Conservation (phyloP, 192 early-diverging fungal genomes). For the Backusella luteola region DNA sequence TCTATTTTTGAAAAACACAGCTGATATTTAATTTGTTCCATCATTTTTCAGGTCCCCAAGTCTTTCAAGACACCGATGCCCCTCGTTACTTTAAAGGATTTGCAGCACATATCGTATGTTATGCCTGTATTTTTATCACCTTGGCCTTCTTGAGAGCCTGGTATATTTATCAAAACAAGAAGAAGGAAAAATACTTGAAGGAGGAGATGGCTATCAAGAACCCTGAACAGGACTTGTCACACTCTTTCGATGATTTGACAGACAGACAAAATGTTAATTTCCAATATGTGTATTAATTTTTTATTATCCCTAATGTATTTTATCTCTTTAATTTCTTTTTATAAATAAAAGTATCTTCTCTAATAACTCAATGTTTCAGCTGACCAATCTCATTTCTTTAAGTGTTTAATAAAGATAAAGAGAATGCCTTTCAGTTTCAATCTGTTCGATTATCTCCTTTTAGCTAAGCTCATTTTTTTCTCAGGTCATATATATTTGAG, state of each 20-base stretch:
- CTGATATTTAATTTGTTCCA: not conserved
- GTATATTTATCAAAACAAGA: not conserved
- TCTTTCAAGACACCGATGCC: constrained; percentile 5
- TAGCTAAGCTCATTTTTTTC: no score
- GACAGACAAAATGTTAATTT: constrained; percentile 20
- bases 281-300: constrained; percentile 16
- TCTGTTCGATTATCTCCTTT: no score
- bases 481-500: no score
- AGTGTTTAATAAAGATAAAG: no score
- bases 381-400: no score
- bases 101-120: constrained; percentile 15
- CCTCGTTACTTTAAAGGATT: constrained; percentile 22
- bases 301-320: not conserved
- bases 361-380: not conserved
- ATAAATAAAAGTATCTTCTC: not conserved
- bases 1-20: not conserved
- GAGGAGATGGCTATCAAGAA: not conserved
- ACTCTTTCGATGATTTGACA: constrained; percentile 24
- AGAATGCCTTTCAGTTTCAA: no score
- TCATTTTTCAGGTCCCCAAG: not conserved
- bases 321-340: not conserved
- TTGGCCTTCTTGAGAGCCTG: not conserved
- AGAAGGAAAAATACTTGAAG: not conserved
- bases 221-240: constrained; percentile 7
- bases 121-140: constrained; percentile 3